phyloP scores from a whole-genome alignment of 169 alveolate species.

The Perkinsus chesapeaki region DNA sequence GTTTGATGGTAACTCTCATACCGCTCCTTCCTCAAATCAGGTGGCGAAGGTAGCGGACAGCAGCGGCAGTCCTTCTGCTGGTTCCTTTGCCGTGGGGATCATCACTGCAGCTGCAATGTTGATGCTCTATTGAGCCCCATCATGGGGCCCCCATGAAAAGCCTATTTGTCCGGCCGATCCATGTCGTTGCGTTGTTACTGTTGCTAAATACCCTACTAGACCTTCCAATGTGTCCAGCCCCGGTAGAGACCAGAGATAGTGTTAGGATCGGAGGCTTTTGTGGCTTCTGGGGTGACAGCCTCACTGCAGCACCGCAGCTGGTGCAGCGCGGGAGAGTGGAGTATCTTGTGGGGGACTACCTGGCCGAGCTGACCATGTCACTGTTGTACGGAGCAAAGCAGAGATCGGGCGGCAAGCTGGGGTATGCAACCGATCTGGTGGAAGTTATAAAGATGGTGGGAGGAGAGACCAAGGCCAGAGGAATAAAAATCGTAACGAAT shows the following conservation, averaged over 20 bases:
- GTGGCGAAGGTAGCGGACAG: no score
- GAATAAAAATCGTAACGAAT: not conserved
- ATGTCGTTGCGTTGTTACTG: no score
- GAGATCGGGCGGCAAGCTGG: not conserved
- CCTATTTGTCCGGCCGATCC: no score
- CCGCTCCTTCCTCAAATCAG: no score
- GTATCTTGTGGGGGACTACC: not conserved
- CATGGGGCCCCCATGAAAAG: not conserved
- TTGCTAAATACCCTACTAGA: not conserved
- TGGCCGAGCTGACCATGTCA: not conserved
- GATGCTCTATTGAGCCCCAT: no score
- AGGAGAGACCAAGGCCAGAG: not conserved
- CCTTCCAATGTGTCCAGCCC: not conserved
- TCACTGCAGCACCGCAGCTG: not conserved
- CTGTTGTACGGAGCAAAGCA: not conserved
- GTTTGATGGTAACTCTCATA: no score
- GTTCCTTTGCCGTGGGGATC: no score
- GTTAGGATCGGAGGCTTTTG: not conserved
- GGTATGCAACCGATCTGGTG: not conserved
- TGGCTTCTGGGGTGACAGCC: not conserved
- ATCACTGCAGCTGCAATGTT: no score
- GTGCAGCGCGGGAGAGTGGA: not conserved
- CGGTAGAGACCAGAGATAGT: not conserved
- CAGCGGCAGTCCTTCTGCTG: no score
- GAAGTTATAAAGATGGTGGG: not conserved